Evolutionary conservation across 2,329 filamentous ascomycete species (phyloP), one percentile per base, ranked within the genome.

Genomic region (Fusarium guadeloupense): DNA sequence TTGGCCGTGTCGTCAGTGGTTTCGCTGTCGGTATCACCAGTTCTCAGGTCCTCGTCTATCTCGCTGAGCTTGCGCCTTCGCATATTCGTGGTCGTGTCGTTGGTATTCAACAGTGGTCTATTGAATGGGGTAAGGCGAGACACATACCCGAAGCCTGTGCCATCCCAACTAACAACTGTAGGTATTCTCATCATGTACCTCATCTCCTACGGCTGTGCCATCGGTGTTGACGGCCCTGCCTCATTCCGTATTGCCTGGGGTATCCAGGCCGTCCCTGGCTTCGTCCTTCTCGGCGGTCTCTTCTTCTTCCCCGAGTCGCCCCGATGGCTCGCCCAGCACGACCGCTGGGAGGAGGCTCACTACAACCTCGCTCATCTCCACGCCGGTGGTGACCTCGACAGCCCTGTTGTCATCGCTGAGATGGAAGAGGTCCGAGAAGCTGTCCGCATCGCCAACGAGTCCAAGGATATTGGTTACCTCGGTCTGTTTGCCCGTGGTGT

Each of bases 81-180:
- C 67, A 74, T 30, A 80, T 75, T 59, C 83, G 88, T 59, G 89
- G 88, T 14, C 82, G 86, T 37, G 80, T 93, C 28, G 88, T 93
- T 14, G 86, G 88, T 46, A 83, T 85, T 37, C 89, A 92, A 72
- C 89, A 92, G 72, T 89, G 88, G 80, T 87, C 89, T 21, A 92
- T 93, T 58, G 90, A 89, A 62, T 90, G 74, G 73, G 75, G 74
- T 66, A 42, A 37, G 60, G 20, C 9, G 10, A 2, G 14, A 34
- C 30, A 16, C 1, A 2, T 9, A 6, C 25, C 4, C 1, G 33
- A 19, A 8, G 12, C 4, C 1, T 5, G 12, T n/a, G 34, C 5
- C 8, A 10, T 13, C 3, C 1, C 17, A 5, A 33, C 58, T 64
- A 20, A 65, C 40, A n/a, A 4, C 5, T 6, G 13, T 82, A 82